Base-by-base conservation (phyloP, 148 eudicot genomes). In the Salicornia ramosissima region DNA sequence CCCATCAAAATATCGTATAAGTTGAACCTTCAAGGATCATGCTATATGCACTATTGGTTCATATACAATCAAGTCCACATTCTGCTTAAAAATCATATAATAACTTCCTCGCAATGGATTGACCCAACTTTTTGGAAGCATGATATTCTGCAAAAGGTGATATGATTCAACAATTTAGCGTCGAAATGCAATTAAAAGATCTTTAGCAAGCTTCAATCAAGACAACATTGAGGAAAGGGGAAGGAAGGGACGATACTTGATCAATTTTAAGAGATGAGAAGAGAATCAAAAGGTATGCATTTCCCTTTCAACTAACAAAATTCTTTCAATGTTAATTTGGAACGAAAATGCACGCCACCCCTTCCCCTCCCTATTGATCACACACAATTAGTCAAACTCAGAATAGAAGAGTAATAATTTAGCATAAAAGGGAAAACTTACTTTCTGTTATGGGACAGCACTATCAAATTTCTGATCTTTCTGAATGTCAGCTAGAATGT, bases 121-220 rank as follows among this genome's bases (percentile, higher is more conserved):
- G 36, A 47, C 34, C 52, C 10, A 50, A 64, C 34, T 14, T 65
- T 3, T 67, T 24, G 60, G 47, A 40, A 49, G 25, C 75, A 59
- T 19, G 62, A 36, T 54, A 68, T 58, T 70, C 80, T 77, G 80
- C 80, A 71, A 71, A 66, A 56, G 42, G 9, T 18, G 18, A 77
- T 46, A 30, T 9, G 28, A 29, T 49, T 49, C 29, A 28, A 65
- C 24, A 45, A 33, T 54, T 16, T 8, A 30, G 39, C 19, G 8
- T 19, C 15, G 54, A 15, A 64, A 25, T 18, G 15, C 33, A 13
- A 25, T 6, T 29, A 12, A 24, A 24, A 16, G 22, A 14, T 33
- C 39, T 11, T 57, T 33, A n/a, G 39, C 19, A 40, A 19, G 65
- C 18, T 61, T 12, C 0, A 12, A 62, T 22, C 18, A 36, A 11